Percentiles rank a stretch among this genome's conserved stretches.
phyloP scores from a whole-genome alignment of 73 alveolate species.

The Tetrahymena elliotti region DNA sequence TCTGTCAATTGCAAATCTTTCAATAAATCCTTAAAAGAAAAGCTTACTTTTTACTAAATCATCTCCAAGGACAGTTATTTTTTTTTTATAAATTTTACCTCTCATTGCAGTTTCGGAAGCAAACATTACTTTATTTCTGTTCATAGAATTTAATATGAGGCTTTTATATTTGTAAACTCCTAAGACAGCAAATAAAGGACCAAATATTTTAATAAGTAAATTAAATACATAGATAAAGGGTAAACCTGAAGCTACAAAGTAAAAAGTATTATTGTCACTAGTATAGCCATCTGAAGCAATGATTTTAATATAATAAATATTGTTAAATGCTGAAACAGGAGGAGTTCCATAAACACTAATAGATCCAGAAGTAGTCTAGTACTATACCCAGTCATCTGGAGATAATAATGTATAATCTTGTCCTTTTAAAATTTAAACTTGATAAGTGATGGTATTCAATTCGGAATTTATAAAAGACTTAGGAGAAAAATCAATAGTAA shows the following conservation, averaged over 20 bases:
- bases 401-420: neutral
- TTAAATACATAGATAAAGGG: neutral
- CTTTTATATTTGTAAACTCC: neutral
- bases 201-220: neutral
- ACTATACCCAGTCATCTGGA: neutral
- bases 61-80: neutral
- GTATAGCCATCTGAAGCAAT: neutral
- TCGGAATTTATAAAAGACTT: neutral
- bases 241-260: neutral
- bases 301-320: neutral
- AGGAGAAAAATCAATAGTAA: neutral
- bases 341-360: neutral
- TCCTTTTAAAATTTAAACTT: neutral
- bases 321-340: neutral
- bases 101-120: neutral
- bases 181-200: neutral
- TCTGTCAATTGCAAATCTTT: neutral
- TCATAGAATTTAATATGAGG: neutral
- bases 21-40: neutral
- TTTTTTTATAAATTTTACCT: neutral
- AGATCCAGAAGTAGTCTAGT: neutral
- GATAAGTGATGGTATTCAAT: neutral
- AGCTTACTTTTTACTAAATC: neutral
- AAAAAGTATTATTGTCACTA: neutral
- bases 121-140: neutral